These are phyloP conservation scores for Nothomitra cinnamomea DNA, from an alignment of 2,329 filamentous ascomycete genomes.

Conservation along the genomic window DNA sequence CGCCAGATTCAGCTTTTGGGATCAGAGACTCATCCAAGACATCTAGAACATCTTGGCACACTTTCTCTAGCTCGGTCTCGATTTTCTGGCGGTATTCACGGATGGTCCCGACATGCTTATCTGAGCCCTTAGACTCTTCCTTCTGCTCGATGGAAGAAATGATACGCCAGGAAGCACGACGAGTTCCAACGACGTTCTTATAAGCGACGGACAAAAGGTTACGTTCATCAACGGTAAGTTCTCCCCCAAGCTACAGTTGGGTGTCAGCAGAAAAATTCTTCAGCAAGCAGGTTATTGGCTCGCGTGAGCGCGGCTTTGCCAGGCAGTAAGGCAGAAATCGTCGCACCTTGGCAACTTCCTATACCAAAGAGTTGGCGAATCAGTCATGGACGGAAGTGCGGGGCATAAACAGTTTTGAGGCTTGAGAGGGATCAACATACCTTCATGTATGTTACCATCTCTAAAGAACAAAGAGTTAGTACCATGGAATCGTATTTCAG, in stretches of 20 bases:
- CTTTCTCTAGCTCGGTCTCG: conserved; percentile 89
- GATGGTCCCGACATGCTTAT: conserved; percentile 88
- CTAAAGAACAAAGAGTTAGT: conserved; percentile 24
- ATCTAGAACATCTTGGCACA: conserved; percentile 94
- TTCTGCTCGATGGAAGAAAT: conserved; percentile 99
- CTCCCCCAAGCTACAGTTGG: conserved; percentile 38
- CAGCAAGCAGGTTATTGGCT: not conserved
- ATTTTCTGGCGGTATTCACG: conserved; percentile 98
- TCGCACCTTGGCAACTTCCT: conserved; percentile 87
- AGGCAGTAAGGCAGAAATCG: conserved; percentile 3
- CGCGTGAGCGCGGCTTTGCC: not conserved
- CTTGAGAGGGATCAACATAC: conserved; percentile 27
- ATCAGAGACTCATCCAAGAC: conserved; percentile 88
- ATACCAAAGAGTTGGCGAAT: conserved; percentile 19
- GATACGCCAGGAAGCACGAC: conserved; percentile 97
- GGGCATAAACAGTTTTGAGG: not conserved
- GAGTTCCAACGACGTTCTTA: conserved; percentile 98
- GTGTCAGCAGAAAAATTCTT: not conserved
- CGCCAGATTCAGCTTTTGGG: conserved; percentile 86
- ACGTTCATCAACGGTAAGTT: conserved; percentile 52
- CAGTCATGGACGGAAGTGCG: not conserved
- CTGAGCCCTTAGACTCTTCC: conserved; percentile 96
- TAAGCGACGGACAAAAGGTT: conserved; percentile 98
- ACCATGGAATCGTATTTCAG: conserved; percentile 16
- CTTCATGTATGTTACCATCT: conserved; percentile 99